Conservation (phyloP, 345 rosid genomes). For the Eucalyptus camaldulensis region DNA sequence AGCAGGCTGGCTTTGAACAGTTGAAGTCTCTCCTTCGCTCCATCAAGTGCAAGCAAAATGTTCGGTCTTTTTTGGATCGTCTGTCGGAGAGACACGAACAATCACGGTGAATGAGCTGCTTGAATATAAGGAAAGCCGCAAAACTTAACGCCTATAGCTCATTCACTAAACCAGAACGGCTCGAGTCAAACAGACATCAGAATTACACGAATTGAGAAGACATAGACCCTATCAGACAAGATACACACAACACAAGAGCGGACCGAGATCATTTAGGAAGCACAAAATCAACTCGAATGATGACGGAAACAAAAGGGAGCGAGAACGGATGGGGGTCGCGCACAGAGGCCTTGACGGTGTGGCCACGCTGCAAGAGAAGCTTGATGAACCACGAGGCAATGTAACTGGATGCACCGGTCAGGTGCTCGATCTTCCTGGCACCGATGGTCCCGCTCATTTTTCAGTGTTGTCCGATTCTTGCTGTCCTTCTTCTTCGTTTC, state of each 20-base stretch:
- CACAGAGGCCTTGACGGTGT: constrained; percentile 75
- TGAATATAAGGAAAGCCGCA: not conserved
- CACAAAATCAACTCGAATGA: not conserved
- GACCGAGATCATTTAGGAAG: not conserved
- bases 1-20: too few species aligned
- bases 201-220: not conserved
- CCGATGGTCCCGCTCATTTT: constrained; percentile 27
- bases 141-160: not conserved
- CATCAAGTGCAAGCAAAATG: too few species aligned
- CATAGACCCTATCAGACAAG: not conserved
- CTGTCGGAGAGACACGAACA: constrained; percentile 4
- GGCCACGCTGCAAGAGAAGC: constrained; percentile 67
- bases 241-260: not conserved
- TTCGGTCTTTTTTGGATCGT: constrained; percentile 63
- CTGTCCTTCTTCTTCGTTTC: not conserved
- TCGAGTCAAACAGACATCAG: not conserved
- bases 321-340: constrained; percentile 54
- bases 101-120: not conserved
- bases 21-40: too few species aligned
- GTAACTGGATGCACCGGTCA: constrained; percentile 84
- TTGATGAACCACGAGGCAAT: constrained; percentile 79
- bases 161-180: not conserved
- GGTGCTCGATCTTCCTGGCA: constrained; percentile 44
- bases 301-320: not conserved
- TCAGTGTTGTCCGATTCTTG: not conserved